These are phyloP conservation scores for Pythium apleroticum DNA, from an alignment of 352 stramenopile genomes.

Conservation along the genomic window DNA sequence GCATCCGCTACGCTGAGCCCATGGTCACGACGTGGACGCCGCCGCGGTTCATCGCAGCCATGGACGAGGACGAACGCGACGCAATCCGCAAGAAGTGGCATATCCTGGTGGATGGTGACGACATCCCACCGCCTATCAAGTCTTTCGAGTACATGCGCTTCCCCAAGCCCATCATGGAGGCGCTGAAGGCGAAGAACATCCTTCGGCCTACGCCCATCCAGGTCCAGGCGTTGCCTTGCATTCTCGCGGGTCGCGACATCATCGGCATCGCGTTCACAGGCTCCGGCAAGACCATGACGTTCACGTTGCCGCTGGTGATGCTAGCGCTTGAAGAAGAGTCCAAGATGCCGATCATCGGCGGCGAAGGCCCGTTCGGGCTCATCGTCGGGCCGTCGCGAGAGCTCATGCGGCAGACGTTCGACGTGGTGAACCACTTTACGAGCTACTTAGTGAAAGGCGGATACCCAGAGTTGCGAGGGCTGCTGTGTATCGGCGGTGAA, in stretches of 20 bases:
- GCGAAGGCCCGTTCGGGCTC: slow-evolving; percentile 96
- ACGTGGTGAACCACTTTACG: slow-evolving; percentile 95
- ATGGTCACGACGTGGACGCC: slow-evolving; percentile 93
- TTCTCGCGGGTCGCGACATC: slow-evolving; percentile 96
- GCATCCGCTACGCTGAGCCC: slow-evolving; percentile 89
- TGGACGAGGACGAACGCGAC: slow-evolving; percentile 88
- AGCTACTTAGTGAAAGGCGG: slow-evolving; percentile 60
- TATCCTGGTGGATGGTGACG: slow-evolving; percentile 96
- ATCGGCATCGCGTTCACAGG: slow-evolving; percentile 99
- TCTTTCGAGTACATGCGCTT: slow-evolving; percentile 98
- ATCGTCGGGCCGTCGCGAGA: slow-evolving; percentile 97
- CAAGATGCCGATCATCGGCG: slow-evolving; percentile 91
- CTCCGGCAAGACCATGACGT: slow-evolving; percentile 98
- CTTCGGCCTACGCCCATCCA: slow-evolving; percentile 97
- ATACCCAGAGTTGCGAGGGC: slow-evolving; percentile 84
- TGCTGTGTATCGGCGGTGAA: slow-evolving; percentile 97
- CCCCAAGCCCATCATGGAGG: slow-evolving; percentile 89
- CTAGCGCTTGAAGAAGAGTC: slow-evolving; percentile 96
- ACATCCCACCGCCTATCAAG: slow-evolving; percentile 96
- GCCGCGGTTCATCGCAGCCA: slow-evolving; percentile 80
- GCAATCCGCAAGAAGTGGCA: slow-evolving; percentile 97
- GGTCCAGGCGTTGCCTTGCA: slow-evolving; percentile 97
- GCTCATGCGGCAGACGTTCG: slow-evolving; percentile 97
- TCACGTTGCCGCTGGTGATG: slow-evolving; percentile 97
- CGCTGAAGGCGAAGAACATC: slow-evolving; percentile 96